Evolutionary conservation across 345 rosid species (phyloP).

Genomic region (Eucalyptus polyanthemos): DNA sequence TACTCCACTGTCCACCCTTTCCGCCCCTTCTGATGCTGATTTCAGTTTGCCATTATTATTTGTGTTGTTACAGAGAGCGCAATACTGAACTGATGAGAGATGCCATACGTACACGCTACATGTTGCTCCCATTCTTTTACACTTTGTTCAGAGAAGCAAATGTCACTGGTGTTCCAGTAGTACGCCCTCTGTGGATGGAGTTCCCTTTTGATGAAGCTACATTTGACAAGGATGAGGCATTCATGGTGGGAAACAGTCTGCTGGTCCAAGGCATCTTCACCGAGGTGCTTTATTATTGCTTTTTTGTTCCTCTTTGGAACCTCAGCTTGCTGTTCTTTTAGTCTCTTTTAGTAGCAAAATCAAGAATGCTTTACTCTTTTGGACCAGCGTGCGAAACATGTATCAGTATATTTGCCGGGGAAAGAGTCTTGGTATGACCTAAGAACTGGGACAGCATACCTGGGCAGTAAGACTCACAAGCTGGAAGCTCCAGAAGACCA

Average conservation of each 20-base stretch:
- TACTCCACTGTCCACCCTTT: not conserved
- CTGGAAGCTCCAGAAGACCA: slow-evolving; percentile 71
- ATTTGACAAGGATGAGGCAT: slow-evolving; percentile 83
- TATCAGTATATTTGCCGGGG: slow-evolving; percentile 81
- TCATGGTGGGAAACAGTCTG: slow-evolving; percentile 91
- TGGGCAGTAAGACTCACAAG: slow-evolving; percentile 61
- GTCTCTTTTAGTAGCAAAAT: not conserved
- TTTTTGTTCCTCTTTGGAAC: not conserved
- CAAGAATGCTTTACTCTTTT: not conserved
- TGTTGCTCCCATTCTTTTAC: slow-evolving; percentile 85
- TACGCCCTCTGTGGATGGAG: slow-evolving; percentile 99
- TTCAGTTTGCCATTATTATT: not conserved
- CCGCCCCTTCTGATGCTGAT: not conserved
- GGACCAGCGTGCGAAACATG: slow-evolving; percentile 55
- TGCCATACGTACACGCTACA: slow-evolving; percentile 83
- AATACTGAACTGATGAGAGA: slow-evolving; percentile 81
- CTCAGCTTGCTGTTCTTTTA: not conserved
- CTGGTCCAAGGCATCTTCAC: slow-evolving; percentile 89
- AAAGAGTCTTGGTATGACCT: slow-evolving; percentile 85
- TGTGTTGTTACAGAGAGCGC: slow-evolving; percentile 45
- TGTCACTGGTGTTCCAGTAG: slow-evolving; percentile 65
- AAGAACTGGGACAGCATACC: slow-evolving; percentile 52
- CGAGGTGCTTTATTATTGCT: slow-evolving; percentile 33
- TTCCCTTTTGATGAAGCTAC: slow-evolving; percentile 85
- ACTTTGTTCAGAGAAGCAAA: slow-evolving; percentile 97